These are phyloP conservation scores for Stentor roeselii DNA, from an alignment of 73 alveolate species.

Conservation along the genomic window DNA sequence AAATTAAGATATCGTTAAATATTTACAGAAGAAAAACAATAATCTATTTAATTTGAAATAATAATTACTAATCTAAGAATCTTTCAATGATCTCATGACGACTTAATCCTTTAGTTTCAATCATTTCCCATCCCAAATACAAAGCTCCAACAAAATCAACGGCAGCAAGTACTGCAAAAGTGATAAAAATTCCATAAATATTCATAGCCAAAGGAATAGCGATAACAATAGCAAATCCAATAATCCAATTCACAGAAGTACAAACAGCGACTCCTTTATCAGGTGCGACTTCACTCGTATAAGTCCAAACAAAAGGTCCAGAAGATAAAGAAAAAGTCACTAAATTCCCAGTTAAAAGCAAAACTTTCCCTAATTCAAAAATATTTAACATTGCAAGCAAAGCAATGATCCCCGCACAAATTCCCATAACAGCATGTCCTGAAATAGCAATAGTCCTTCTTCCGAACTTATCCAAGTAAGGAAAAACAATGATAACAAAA, in stretches of 20 bases:
- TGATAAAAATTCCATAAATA: neutral
- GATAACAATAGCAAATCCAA: neutral
- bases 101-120: constrained; percentile 9
- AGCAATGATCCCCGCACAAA: neutral
- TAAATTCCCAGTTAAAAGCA: neutral
- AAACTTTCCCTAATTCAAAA: neutral
- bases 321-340: neutral
- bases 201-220: neutral
- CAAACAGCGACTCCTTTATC: constrained; percentile 6
- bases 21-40: no score
- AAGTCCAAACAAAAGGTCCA: constrained; percentile 23
- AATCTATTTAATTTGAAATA: no score
- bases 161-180: neutral
- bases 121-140: neutral
- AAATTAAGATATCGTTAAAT: no score
- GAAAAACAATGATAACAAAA: neutral
- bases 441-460: neutral
- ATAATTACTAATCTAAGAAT: no score
- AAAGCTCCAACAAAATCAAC: constrained; percentile 2
- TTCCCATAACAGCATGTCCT: neutral
- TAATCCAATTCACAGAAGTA: neutral
- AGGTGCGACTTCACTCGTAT: neutral
- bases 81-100: neutral
- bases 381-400: no score
- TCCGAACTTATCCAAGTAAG: neutral